phyloP scores from a whole-genome alignment of 257 asterid species.

The Solanum peruvianum region DNA sequence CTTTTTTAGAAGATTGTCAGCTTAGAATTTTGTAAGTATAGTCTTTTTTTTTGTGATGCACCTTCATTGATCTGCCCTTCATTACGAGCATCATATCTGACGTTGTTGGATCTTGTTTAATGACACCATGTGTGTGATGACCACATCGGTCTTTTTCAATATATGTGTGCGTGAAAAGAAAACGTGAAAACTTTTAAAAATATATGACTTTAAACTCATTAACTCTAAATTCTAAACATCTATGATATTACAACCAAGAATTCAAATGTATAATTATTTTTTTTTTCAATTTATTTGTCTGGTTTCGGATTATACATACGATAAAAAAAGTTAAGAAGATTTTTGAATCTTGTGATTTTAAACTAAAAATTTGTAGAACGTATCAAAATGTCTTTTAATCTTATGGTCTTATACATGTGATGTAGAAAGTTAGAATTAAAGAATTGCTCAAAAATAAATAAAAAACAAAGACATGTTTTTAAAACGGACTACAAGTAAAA shows the following conservation, averaged over 20 bases:
- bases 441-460: too few species aligned
- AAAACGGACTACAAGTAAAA: fast-evolving
- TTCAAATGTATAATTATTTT: background rate
- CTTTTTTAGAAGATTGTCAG: background rate
- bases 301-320: fast-evolving
- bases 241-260: background rate
- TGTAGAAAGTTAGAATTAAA: fast-evolving
- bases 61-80: background rate
- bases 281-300: background rate
- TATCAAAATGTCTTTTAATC: background rate
- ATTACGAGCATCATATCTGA: background rate
- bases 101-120: background rate
- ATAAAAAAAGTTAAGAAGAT: background rate
- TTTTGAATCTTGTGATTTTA: background rate
- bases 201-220: background rate
- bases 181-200: background rate
- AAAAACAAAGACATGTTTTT: background rate
- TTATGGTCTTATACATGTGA: background rate
- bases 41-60: background rate
- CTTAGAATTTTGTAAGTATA: background rate
- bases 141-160: background rate
- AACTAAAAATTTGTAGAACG: background rate
- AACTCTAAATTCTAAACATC: background rate
- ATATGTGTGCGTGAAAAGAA: background rate
- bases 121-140: background rate